Evolutionary conservation across 1,284 basidiomycete species (phyloP).

Genomic region (Malassezia vespertilionis): DNA sequence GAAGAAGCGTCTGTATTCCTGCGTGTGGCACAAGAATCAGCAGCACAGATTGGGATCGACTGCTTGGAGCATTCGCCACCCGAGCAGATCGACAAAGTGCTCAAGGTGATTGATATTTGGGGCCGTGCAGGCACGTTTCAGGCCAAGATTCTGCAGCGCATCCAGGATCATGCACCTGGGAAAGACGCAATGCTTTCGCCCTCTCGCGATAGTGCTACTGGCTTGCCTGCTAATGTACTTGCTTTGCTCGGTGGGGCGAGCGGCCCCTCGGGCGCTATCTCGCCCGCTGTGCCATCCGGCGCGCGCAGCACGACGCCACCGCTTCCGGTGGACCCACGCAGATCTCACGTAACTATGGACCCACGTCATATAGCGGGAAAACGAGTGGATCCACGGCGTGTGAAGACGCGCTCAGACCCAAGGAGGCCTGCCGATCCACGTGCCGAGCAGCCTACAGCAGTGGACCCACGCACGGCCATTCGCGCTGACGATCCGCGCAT

Average conservation of each 20-base stretch:
- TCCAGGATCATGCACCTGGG: constrained; percentile 10
- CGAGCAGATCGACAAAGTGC: constrained; percentile 29
- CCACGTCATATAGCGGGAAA: too few species aligned
- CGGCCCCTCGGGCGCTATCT: background rate
- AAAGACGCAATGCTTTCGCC: constrained; percentile 1
- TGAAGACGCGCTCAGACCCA: too few species aligned
- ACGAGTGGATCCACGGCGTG: too few species aligned
- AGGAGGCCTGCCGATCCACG: too few species aligned
- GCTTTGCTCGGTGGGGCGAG: constrained; percentile 17
- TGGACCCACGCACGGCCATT: too few species aligned
- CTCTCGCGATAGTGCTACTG: background rate
- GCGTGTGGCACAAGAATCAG: constrained; percentile 12
- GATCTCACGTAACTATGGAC: background rate
- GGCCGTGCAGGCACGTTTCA: constrained; percentile 23
- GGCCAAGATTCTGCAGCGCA: constrained; percentile 16
- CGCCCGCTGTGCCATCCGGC: background rate
- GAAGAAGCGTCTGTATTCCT: constrained; percentile 19
- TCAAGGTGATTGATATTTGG: constrained; percentile 35
- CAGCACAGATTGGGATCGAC: constrained; percentile 18
- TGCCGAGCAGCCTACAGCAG: background rate
- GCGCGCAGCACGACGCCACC: background rate
- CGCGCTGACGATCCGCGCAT: too few species aligned
- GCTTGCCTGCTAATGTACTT: constrained; percentile 18
- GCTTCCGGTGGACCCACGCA: background rate
- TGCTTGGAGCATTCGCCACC: constrained; percentile 13